A percentile compares a stretch with the other conserved stretches of the same genome.
Evolutionary conservation across 2,329 filamentous ascomycete genomes (phyloP).

Genomic region (Juglanconis juglandina): DNA sequence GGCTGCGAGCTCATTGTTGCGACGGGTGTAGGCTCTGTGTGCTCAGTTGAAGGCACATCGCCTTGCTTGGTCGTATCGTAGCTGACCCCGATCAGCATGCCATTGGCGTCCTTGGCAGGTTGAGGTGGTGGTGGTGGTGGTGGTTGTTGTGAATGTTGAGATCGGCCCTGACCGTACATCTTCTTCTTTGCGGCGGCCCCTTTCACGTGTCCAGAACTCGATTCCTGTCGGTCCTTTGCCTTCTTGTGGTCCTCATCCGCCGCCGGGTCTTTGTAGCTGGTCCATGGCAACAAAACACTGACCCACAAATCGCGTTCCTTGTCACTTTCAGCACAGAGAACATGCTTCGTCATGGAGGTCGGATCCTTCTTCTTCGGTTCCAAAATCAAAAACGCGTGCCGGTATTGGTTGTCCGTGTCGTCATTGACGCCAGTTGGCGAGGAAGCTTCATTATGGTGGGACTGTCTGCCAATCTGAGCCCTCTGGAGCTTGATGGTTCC

Average conservation of each 20-base stretch:
- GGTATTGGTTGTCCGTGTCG: constrained; percentile 87
- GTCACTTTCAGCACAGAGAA: constrained; percentile 93
- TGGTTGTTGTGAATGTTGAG: constrained; percentile 21
- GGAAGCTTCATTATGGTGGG: constrained; percentile 57
- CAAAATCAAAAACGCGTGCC: constrained; percentile 90
- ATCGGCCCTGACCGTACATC: constrained; percentile 30
- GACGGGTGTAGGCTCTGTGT: constrained; percentile 25
- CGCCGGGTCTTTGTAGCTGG: constrained; percentile 67
- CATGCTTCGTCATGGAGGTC: constrained; percentile 81
- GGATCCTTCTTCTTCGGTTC: constrained; percentile 97
- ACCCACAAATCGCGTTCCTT: constrained; percentile 92
- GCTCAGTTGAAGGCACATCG: constrained; percentile 40
- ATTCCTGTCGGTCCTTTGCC: constrained; percentile 39
- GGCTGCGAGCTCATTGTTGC: constrained; percentile 36
- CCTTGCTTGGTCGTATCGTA: constrained; percentile 56
- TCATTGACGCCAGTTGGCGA: constrained; percentile 62
- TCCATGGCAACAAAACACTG: constrained; percentile 81
- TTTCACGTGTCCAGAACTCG: constrained; percentile 34
- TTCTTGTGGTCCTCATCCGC: constrained; percentile 51
- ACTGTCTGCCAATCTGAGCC: constrained; percentile 93
- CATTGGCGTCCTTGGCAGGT: constrained; percentile 31
- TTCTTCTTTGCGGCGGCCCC: constrained; percentile 43
- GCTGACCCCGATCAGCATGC: constrained; percentile 53
- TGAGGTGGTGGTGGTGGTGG: neutral
- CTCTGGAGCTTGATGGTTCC: constrained; percentile 89